A percentile compares a stretch with the other conserved stretches of the same genome.
Conservation (phyloP, 2,329 filamentous ascomycete genomes). For the Colletotrichum godetiae region DNA sequence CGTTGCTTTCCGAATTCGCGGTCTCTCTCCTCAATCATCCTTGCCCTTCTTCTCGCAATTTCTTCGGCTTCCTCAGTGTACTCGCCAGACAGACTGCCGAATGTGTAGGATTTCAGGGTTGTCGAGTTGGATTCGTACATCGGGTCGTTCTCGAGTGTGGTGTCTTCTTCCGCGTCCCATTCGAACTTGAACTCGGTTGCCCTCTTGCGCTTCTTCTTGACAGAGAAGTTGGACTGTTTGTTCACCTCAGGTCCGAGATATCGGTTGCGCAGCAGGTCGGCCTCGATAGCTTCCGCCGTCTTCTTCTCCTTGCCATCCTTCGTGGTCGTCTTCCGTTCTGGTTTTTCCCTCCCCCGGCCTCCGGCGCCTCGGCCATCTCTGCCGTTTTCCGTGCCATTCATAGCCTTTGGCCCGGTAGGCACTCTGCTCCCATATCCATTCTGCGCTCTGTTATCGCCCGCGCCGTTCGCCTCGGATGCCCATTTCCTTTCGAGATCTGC, state of each 20-base stretch:
- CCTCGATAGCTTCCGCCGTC: conserved; percentile 74
- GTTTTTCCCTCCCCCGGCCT: conserved; percentile 45
- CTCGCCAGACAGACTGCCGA: conserved; percentile 62
- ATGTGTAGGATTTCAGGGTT: conserved; percentile 44
- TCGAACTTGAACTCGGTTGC: conserved; percentile 98
- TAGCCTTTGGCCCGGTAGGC: conserved; percentile 29
- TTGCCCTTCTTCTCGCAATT: conserved; percentile 68
- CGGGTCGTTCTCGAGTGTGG: conserved; percentile 83
- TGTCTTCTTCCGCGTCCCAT: conserved; percentile 96
- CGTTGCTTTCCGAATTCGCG: conserved; percentile 79
- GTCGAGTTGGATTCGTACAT: conserved; percentile 65
- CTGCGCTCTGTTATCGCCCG: conserved; percentile 47
- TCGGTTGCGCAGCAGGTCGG: conserved; percentile 78
- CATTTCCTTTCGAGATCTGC: conserved; percentile 69
- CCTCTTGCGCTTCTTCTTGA: conserved; percentile 93
- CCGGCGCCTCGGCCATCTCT: conserved; percentile 55
- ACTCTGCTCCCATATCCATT: conserved; percentile 59
- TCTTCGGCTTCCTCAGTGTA: conserved; percentile 67
- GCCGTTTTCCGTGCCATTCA: conserved; percentile 41
- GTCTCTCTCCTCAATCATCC: conserved; percentile 80
- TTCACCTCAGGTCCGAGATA: conserved; percentile 95
- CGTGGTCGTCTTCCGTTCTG: conserved; percentile 60
- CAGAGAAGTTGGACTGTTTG: conserved; percentile 85
- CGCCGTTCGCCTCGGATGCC: conserved; percentile 43
- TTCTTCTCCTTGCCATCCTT: conserved; percentile 49